A percentile compares a stretch with the other conserved stretches of the same genome.
Conservation (phyloP, 1,139 yeast species). For the Suhomyces chickasaworum region DNA sequence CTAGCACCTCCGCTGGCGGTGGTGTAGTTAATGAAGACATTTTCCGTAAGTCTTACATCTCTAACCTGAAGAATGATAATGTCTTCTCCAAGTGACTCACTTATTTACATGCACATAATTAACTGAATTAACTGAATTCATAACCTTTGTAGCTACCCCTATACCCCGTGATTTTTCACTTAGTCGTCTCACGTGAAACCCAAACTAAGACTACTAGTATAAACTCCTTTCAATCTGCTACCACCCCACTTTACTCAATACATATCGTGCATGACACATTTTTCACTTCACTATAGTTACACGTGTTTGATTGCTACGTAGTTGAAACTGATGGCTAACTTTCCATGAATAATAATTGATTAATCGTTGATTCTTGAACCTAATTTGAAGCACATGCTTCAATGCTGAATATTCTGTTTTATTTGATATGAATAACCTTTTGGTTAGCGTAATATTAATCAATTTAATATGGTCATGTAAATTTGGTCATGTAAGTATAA, state of each 20-base stretch:
- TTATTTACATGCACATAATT: conserved; percentile 1
- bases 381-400: no score
- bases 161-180: not conserved
- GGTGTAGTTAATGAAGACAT: conserved; percentile 20
- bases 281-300: conserved; percentile 8
- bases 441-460: not conserved
- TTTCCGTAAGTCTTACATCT: conserved; percentile 22
- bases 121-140: not conserved
- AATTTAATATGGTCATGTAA: not conserved
- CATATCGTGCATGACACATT: not conserved
- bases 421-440: not conserved
- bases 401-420: not conserved
- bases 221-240: not conserved
- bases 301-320: conserved; percentile 13
- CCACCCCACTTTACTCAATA: not conserved
- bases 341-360: not conserved
- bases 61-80: conserved; percentile 12
- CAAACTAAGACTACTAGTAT: no score
- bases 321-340: not conserved
- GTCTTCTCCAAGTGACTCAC: conserved; percentile 11
- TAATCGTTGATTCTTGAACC: no score
- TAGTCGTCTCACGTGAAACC: not conserved
- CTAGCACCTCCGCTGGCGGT: conserved; percentile 7
- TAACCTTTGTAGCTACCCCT: conserved; percentile 2
- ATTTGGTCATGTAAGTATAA: conserved; percentile 3